These are phyloP conservation scores for Pseudogymnoascus sp. DNA, from an alignment of 2,329 filamentous ascomycete genomes.

Conservation along the genomic window DNA sequence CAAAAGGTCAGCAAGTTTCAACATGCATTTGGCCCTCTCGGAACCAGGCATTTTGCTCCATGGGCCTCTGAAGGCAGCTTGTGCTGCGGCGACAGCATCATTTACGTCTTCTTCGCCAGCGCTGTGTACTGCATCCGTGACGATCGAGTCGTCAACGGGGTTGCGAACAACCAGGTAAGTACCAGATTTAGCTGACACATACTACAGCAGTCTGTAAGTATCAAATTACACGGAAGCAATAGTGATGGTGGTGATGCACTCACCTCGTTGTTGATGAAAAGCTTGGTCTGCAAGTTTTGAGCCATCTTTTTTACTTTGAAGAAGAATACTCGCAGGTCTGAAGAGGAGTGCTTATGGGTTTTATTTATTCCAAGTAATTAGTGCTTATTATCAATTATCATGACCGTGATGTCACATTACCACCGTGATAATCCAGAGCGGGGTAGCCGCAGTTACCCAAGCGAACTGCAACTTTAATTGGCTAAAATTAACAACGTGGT, in stretches of 20 bases:
- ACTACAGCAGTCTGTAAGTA: conserved; percentile 9
- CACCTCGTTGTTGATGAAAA: conserved; percentile 44
- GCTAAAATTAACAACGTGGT: not conserved
- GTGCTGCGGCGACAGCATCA: conserved; percentile 40
- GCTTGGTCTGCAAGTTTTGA: conserved; percentile 12
- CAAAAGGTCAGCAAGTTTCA: conserved; percentile 59
- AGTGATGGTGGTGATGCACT: not conserved
- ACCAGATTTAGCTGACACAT: conserved; percentile 11
- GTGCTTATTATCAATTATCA: not conserved
- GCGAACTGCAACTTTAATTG: not conserved
- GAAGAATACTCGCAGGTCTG: not conserved
- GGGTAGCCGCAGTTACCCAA: not conserved
- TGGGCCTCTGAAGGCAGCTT: conserved; percentile 32
- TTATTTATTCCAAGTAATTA: not conserved
- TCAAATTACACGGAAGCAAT: not conserved
- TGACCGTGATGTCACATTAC: too few relatives aligned
- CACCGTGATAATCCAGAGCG: not conserved
- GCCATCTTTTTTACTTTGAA: not conserved
- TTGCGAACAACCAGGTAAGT: conserved; percentile 24
- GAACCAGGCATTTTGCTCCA: conserved; percentile 28
- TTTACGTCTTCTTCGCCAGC: conserved; percentile 33
- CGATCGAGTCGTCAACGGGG: conserved; percentile 38
- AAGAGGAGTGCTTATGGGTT: not conserved
- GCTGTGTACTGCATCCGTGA: conserved; percentile 26
- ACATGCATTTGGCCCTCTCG: conserved; percentile 39